Base-by-base conservation (phyloP, 345 rosid genomes). In the Euphorbia peplus region DNA sequence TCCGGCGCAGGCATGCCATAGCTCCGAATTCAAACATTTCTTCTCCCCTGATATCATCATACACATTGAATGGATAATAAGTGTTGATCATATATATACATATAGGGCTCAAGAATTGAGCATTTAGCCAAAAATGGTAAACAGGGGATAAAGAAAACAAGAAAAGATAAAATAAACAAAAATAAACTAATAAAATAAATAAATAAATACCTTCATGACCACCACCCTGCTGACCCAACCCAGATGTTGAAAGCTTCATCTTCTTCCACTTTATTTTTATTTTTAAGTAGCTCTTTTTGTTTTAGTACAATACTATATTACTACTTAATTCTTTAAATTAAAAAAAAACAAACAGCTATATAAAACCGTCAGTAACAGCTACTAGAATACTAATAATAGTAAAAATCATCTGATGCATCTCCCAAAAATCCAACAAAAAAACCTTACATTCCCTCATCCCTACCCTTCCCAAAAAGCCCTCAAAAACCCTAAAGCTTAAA, bases 1-100 rank as follows among this genome's bases (percentile, higher is more conserved):
- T 15, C 79, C 79, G 26, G 79, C 79, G 21, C 79, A 76, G 24
- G 79, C 79, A 66, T 76, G 79, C 79, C 79, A 76, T 22, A 76
- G 68, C 79, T 76, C 79, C 39, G 72, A 53, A 62, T 76, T 76
- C 72, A 76, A 70, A 35, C 75, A 70, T 56, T 76, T 71, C 68
- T 70, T 75, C 66, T 75, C 78, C 62, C 63, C 78, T 75, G 37
- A 19, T 30, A 70, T 53, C 68, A 54, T 35, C 3, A 48, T 11
- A 46, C 44, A 57, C 24, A 19, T 32, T 32, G 16, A 50, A 11
- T 29, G 25, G 42, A 60, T 15, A 19, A 60, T 15, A 19, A 48
- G 21, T 50, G 15, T 26, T 8, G 5, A 29, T 18, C 65, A 21
- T 14, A 8, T 22, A 13, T 8, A 42, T 42, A 8, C 15, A 42